These are phyloP conservation scores for Corrigiola litoralis DNA, from an alignment of 179 eudicot species.

Conservation along the genomic window DNA sequence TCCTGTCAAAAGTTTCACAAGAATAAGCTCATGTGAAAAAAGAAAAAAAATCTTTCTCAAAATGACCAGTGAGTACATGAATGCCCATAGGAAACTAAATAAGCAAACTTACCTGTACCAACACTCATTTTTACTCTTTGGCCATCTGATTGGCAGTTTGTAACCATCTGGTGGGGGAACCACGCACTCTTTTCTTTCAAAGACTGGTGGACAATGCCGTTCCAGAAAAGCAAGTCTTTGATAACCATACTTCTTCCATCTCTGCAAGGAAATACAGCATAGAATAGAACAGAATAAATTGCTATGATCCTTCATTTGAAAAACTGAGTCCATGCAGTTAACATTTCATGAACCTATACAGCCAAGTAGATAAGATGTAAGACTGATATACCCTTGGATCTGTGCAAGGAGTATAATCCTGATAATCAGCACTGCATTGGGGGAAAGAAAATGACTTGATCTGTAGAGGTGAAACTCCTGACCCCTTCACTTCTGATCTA, in stretches of 20 bases:
- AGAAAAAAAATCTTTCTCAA: not conserved
- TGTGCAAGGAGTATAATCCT: conserved; percentile 97
- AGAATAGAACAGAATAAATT: not conserved
- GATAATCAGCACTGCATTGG: conserved; percentile 56
- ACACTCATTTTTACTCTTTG: conserved; percentile 85
- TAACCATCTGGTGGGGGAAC: conserved; percentile 97
- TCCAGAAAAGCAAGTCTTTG: conserved; percentile 77
- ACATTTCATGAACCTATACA: not conserved
- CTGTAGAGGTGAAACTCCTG: conserved; percentile 39
- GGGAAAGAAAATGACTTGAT: conserved; percentile 60
- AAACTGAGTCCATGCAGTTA: not conserved
- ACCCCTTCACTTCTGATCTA: conserved; percentile 27
- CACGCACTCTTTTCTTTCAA: conserved; percentile 78
- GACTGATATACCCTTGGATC: conserved; percentile 67
- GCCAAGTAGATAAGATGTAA: not conserved
- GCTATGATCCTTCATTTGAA: not conserved
- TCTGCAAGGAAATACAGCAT: conserved; percentile 33
- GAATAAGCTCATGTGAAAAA: not conserved
- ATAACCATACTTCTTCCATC: conserved; percentile 79
- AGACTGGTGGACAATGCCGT: conserved; percentile 87
- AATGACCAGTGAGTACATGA: no score
- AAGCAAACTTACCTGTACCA: conserved; percentile 75
- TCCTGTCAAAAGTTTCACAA: conserved; percentile 37
- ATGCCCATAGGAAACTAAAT: not conserved
- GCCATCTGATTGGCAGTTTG: conserved; percentile 89